Evolutionary conservation across 768 basidiomycete species (phyloP).

Genomic region (Russula dissimulans): DNA sequence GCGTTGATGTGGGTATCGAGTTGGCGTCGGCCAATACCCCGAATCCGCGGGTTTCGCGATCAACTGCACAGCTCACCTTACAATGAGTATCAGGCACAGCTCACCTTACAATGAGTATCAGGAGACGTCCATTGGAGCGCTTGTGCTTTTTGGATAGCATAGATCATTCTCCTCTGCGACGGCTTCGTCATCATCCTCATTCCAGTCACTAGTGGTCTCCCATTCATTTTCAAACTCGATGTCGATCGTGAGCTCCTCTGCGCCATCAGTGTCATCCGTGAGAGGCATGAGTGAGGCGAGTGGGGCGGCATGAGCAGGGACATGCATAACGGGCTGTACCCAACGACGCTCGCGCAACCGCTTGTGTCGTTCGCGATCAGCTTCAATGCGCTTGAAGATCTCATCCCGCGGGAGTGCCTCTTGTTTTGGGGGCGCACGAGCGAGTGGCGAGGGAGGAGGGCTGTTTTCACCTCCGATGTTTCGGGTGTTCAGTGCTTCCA

Average conservation of each 20-base stretch:
- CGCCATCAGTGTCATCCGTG: slow-evolving; percentile 41
- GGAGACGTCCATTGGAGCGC: slow-evolving; percentile 33
- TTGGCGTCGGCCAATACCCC: too few species aligned
- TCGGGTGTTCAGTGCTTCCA: slow-evolving; percentile 47
- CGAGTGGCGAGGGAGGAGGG: slow-evolving; percentile 19
- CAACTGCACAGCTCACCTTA: too few species aligned
- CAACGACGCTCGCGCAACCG: slow-evolving; percentile 83
- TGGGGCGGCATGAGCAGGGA: slow-evolving; percentile 33
- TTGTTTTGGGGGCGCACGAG: slow-evolving; percentile 18
- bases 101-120: slow-evolving; percentile 25
- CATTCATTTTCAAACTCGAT: slow-evolving; percentile 87
- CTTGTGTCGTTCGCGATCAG: slow-evolving; percentile 89
- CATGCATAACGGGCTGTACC: slow-evolving; percentile 70
- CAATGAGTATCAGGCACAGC: too few species aligned
- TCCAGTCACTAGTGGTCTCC: slow-evolving; percentile 88
- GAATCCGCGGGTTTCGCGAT: too few species aligned
- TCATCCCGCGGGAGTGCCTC: slow-evolving; percentile 40
- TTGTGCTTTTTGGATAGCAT: slow-evolving; percentile 47
- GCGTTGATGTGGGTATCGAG: too few species aligned
- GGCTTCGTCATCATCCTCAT: slow-evolving; percentile 79
- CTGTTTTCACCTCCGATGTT: slow-evolving; percentile 23
- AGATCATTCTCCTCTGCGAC: slow-evolving; percentile 59
- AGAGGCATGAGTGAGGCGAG: slow-evolving; percentile 56
- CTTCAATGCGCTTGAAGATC: slow-evolving; percentile 79
- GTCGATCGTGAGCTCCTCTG: slow-evolving; percentile 56